Percentiles rank a stretch among this genome's conserved stretches.
phyloP scores from a whole-genome alignment of 2,329 filamentous ascomycete species.

The Aureobasidium melanogenum region DNA sequence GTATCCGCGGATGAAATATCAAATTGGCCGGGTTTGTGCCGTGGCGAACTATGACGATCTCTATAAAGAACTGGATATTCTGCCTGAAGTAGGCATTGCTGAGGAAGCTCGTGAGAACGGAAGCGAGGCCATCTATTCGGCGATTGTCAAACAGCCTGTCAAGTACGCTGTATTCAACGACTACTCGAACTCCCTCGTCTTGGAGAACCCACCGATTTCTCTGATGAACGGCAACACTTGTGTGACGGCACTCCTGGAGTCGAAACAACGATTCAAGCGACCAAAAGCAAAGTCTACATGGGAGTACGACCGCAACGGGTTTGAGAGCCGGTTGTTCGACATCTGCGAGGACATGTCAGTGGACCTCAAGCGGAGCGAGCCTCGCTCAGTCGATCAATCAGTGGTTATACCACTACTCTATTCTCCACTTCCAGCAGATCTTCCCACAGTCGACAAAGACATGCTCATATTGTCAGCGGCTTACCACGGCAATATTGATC shows the following conservation, averaged over 20 bases:
- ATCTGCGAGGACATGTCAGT: background rate
- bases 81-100: constrained; percentile 33
- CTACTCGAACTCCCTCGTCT: constrained; percentile 22
- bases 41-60: constrained; percentile 30
- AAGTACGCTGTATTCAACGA: constrained; percentile 32
- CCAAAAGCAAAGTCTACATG: background rate
- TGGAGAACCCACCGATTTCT: constrained; percentile 12
- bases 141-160: constrained; percentile 22
- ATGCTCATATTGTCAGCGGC: constrained; percentile 31
- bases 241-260: constrained; percentile 21
- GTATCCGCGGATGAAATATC: constrained; percentile 27
- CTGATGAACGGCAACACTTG: constrained; percentile 30
- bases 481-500: constrained; percentile 32
- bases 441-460: constrained; percentile 32
- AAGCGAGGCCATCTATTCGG: constrained; percentile 13
- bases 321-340: background rate
- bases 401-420: constrained; percentile 8
- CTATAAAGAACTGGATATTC: constrained; percentile 29
- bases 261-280: constrained; percentile 11
- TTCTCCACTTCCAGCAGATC: constrained; percentile 27
- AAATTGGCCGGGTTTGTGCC: constrained; percentile 34
- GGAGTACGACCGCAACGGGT: background rate
- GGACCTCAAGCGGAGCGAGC: background rate
- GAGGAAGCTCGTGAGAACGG: constrained; percentile 31
- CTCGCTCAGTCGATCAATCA: constrained; percentile 4